Evolutionary conservation across 176 grass and related monocot genomes (phyloP), one percentile per base, ranked within the genome.

Genomic region (Luzula sylvatica): DNA sequence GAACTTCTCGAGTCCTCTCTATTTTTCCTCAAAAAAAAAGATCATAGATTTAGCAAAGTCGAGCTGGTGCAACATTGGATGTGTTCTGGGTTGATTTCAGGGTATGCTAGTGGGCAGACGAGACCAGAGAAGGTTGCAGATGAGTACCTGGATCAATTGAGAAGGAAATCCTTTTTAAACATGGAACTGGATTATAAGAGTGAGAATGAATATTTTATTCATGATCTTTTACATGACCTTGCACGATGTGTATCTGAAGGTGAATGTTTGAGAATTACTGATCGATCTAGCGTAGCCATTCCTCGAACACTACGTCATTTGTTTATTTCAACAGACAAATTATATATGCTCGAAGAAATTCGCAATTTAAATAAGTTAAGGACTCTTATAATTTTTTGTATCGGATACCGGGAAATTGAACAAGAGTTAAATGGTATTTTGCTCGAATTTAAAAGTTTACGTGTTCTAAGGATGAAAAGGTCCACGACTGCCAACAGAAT

Each of bases 51-150:
- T 48, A 24, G 64, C 11, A 72, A 45, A 11, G 71, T 61, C 13
- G 51, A 76, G 46, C 44, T 79, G 35, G 42, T 86, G 18, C 59
- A 52, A 25, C 60, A 79, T 69, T 85, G 62, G 46, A 66, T 66
- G 44, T 11, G 42, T 5, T 20, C 46, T 6, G 46, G 45, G 20
- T 66, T 66, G 5, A 66, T 52, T 35, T 4, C 14, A 13, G 8
- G 21, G 24, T 12, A 43, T 4, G 15, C 0, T 7, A 14, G 0
- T 41, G 5, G 8, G 3, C 2, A 13, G 7, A 17, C 1, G 20
- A 48, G 41, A 0, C 53, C 17, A 25, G 53, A 70, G 38, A 53
- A 70, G 46, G 23, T 70, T 15, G 67, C 23, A 24, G 53, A 29
- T 11, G 24, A 40, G 5, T 70, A 59, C 1, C 35, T 70, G 0